Evolutionary conservation across 1,284 basidiomycete species (phyloP).

Genomic region (Ceratobasidium sp.): DNA sequence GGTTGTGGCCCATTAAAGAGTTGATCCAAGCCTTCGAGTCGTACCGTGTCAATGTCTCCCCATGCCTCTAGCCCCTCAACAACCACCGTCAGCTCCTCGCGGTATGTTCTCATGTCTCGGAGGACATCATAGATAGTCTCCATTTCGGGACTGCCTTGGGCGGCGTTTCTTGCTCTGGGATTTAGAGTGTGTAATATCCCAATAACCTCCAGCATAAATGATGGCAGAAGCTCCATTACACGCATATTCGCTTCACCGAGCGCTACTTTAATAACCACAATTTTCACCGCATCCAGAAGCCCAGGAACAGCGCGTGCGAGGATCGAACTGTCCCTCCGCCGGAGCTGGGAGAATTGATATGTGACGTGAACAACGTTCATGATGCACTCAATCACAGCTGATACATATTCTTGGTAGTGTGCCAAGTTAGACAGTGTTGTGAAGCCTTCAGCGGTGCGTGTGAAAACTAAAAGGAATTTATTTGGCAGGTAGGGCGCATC

Average conservation of each 20-base stretch:
- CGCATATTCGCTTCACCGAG: no score
- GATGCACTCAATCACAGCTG: neutral
- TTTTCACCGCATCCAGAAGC: neutral
- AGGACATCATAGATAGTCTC: neutral
- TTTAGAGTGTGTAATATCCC: neutral
- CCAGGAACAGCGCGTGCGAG: neutral
- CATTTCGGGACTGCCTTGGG: neutral
- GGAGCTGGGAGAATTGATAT: neutral
- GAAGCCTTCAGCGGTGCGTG: neutral
- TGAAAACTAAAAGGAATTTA: neutral
- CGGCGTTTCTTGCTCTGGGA: neutral
- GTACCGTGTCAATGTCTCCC: neutral
- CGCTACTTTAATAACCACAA: no score
- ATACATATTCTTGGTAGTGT: neutral
- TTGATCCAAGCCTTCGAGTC: neutral
- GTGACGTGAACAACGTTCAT: neutral
- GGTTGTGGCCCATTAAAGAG: neutral
- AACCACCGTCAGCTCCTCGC: neutral
- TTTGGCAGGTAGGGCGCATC: neutral
- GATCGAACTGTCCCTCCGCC: neutral
- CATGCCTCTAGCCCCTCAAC: neutral
- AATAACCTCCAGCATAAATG: neutral
- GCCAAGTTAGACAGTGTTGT: neutral
- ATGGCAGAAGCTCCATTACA: neutral
- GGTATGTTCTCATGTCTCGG: neutral